Conservation (phyloP, 345 rosid species). For the Boechera stricta region DNA sequence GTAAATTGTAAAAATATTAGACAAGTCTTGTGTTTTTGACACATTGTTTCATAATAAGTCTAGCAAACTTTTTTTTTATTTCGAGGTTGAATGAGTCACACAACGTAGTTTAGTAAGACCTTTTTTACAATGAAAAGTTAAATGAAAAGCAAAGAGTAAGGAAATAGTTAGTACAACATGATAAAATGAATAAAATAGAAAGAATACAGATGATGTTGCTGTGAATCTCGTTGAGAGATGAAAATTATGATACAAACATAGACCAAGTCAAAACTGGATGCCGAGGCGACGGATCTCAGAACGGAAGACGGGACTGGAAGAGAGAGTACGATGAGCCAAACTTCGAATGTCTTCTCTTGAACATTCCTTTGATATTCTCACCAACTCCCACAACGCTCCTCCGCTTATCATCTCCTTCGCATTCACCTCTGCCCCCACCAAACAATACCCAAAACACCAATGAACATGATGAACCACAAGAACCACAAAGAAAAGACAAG, state of each 20-base stretch:
- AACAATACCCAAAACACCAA: conserved; percentile 5
- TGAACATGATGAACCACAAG: neutral
- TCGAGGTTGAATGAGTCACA: conserved; percentile 1
- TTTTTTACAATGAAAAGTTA: neutral
- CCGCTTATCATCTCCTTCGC: conserved; percentile 92
- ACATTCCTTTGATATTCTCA: conserved; percentile 89
- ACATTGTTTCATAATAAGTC: conserved; percentile 31
- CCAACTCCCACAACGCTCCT: conserved; percentile 96
- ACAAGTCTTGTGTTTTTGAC: conserved; percentile 25
- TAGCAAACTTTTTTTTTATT: neutral
- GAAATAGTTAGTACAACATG: neutral
- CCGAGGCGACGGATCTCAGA: conserved; percentile 74
- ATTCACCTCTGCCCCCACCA: conserved; percentile 67
- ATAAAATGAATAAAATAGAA: neutral
- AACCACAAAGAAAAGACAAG: neutral
- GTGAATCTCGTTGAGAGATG: conserved; percentile 11
- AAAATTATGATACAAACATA: neutral
- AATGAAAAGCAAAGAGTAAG: neutral
- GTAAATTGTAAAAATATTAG: conserved; percentile 44
- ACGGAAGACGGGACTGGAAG: conserved; percentile 65
- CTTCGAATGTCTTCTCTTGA: conserved; percentile 91
- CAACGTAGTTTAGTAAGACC: neutral
- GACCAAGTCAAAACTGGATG: conserved; percentile 57
- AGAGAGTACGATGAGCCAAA: conserved; percentile 81
- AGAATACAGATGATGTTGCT: neutral